Conservation (phyloP, 73 alveolate species). For the Uronychia setigera region DNA sequence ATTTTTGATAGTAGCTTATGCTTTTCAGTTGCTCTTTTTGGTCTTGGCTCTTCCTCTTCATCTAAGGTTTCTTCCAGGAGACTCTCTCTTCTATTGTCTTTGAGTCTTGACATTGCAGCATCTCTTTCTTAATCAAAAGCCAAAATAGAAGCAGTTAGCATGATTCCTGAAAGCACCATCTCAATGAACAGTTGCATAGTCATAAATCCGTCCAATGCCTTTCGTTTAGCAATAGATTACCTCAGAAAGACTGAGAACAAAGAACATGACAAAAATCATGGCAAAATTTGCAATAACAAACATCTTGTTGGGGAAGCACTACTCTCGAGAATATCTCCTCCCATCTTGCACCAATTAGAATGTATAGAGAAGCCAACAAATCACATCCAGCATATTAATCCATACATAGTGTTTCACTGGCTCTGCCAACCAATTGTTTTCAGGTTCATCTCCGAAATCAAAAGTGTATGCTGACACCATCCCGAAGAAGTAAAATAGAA, state of each 20-base stretch:
- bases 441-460: not conserved
- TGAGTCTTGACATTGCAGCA: not conserved
- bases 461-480: not conserved
- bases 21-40: not conserved
- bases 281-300: not conserved
- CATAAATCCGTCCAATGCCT: not conserved
- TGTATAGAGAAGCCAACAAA: not conserved
- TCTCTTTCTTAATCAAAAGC: not conserved
- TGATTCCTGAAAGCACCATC: not conserved
- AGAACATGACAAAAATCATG: not conserved
- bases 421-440: not conserved
- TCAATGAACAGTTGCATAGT: not conserved
- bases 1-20: too few relatives aligned
- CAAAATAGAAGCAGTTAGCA: not conserved
- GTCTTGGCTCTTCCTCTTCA: not conserved
- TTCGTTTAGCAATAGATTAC: not conserved
- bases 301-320: not conserved
- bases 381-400: not conserved
- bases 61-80: not conserved
- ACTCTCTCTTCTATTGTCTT: not conserved
- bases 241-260: not conserved
- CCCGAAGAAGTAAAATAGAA: not conserved
- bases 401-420: not conserved
- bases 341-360: not conserved
- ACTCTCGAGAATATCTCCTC: not conserved